These are phyloP conservation scores for Cenchrus americanus DNA, from an alignment of 176 grass and related monocot species.

Conservation along the genomic window DNA sequence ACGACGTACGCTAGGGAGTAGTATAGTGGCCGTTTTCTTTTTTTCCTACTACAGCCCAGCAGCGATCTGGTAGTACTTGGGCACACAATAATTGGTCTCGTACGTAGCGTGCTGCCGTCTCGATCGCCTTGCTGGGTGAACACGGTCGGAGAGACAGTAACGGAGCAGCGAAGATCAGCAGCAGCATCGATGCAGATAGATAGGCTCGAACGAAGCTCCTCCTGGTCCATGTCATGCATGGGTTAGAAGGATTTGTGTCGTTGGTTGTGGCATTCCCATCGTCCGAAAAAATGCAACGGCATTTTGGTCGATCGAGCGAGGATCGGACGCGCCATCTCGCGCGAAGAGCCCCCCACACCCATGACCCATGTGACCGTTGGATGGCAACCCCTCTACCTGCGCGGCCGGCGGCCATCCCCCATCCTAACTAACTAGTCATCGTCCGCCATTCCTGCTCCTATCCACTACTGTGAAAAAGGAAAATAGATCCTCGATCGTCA, in stretches of 20 bases:
- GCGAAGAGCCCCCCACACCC: not conserved
- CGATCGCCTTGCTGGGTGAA: not conserved
- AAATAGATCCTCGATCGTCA: conserved; percentile 25
- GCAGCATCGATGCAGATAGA: not conserved
- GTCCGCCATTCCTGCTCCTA: not conserved
- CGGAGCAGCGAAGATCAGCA: not conserved
- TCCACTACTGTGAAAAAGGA: not conserved
- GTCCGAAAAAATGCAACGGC: not conserved
- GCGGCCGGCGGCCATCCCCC: too few relatives aligned
- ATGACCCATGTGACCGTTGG: not conserved
- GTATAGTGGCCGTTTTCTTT: too few relatives aligned
- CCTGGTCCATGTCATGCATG: too few relatives aligned
- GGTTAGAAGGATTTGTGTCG: not conserved
- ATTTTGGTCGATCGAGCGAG: not conserved
- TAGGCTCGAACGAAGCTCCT: too few relatives aligned
- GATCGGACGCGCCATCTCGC: not conserved
- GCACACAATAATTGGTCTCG: conserved; percentile 19
- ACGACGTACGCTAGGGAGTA: not conserved
- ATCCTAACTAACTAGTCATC: not conserved
- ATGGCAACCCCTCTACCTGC: not conserved
- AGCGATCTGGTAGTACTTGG: not conserved
- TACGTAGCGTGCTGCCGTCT: not conserved
- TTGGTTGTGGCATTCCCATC: conserved; percentile 13
- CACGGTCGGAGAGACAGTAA: not conserved
- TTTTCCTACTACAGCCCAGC: too few relatives aligned